Evolutionary conservation across 2,329 filamentous ascomycete genomes (phyloP), one percentile per base, ranked within the genome.

Genomic region (Paramyrothecium sp.): DNA sequence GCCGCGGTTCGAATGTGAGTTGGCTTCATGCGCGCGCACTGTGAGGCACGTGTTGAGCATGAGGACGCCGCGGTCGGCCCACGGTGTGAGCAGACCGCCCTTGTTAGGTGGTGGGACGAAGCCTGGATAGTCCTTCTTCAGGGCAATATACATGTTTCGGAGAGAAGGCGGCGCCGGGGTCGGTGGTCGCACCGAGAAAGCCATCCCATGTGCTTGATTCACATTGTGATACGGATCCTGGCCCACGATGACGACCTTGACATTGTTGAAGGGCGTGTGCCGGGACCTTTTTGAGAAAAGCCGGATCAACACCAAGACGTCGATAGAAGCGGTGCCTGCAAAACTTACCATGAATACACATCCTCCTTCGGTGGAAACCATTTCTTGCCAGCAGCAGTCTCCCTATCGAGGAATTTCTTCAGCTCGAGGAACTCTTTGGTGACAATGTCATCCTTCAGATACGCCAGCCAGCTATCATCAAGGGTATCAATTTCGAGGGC

Each of bases 171-270:
- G 95, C 1, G 94, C 92, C 3, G 86, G 85, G 0, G 92, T 96
- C 0, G 95, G 95, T 3, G 94, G 89, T 11, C 91, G 90, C 56
- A 98, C 93, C 51, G 92, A 97, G 81, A 99, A 99, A 71, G 91
- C 94, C 58, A 99, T 87, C 48, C 95, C 95, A 73, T 98, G 95
- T 53, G 95, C 95, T 80, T 99, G 95, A 74, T 96, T 96, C 72
- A 86, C 74, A 72, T 96, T 96, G 79, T 99, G 95, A 74, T 99
- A 99, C 3, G 95, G 95, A 72, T 99, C 95, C 78, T 99, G 95
- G 63, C 95, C 95, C 55, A 98, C 75, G 69, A 99, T 92, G 59
- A 99, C 93, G 57, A 90, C 90, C 74, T 96, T 97, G 72, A 98
- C 93, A 16, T 82, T 89, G 77, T 89, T 79, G 65, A 99, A 88